Evolutionary conservation across 495 filamentous ascomycete genomes (phyloP).

Genomic region (Aspergillus taichungensis): DNA sequence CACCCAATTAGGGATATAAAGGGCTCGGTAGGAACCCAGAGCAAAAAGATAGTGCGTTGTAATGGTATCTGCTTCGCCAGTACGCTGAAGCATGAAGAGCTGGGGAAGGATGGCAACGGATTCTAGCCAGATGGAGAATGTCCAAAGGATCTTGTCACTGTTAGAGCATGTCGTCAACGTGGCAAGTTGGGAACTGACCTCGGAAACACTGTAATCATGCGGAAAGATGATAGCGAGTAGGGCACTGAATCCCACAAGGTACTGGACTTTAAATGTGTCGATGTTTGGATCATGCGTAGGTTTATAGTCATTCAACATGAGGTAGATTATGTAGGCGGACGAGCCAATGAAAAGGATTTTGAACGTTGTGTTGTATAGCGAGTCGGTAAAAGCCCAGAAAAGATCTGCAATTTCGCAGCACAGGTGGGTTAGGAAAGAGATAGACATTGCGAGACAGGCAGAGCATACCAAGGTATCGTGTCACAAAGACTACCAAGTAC

Average conservation of each 20-base stretch:
- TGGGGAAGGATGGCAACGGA: constrained; percentile 93
- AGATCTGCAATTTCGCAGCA: constrained; percentile 49
- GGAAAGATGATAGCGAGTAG: constrained; percentile 78
- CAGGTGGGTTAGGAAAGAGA: not conserved
- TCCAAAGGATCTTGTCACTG: constrained; percentile 69
- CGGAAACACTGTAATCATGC: constrained; percentile 60
- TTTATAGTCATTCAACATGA: constrained; percentile 93
- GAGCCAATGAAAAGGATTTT: constrained; percentile 89
- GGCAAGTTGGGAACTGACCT: constrained; percentile 32
- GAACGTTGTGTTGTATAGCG: constrained; percentile 84
- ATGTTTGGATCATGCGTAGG: constrained; percentile 92
- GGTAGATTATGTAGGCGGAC: constrained; percentile 88
- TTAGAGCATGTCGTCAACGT: constrained; percentile 2
- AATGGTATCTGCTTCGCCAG: constrained; percentile 95
- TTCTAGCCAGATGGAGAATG: constrained; percentile 97
- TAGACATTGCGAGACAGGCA: too few relatives aligned
- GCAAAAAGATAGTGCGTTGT: constrained; percentile 98
- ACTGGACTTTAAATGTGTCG: constrained; percentile 94
- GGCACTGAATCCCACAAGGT: constrained; percentile 71
- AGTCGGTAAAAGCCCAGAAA: constrained; percentile 73
- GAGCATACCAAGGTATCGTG: constrained; percentile 73
- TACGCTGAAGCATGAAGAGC: constrained; percentile 94
- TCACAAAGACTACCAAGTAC: constrained; percentile 87
- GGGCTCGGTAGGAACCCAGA: constrained; percentile 78
- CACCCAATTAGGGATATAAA: constrained; percentile 99